These are phyloP conservation scores for Prunus padus DNA, from an alignment of 306 rosid genomes.

Conservation along the genomic window DNA sequence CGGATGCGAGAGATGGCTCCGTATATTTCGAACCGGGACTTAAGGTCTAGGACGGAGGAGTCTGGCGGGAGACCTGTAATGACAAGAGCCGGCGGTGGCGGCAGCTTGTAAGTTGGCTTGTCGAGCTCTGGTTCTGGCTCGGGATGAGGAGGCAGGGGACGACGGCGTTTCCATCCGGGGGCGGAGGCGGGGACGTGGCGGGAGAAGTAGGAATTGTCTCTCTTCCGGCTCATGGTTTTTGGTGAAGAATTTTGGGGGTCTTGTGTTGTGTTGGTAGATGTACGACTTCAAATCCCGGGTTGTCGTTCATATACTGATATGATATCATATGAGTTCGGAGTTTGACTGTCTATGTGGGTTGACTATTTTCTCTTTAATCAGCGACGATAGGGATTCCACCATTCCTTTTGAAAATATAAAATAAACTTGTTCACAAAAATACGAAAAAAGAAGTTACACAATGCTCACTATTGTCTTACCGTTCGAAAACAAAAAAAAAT, in stretches of 20 bases:
- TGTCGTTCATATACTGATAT: neutral
- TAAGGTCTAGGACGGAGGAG: constrained; percentile 89
- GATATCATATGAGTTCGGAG: neutral
- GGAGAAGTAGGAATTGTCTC: constrained; percentile 62
- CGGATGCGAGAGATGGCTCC: constrained; percentile 89
- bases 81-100: constrained; percentile 78
- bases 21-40: constrained; percentile 92
- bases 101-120: constrained; percentile 43
- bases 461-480: too few relatives aligned
- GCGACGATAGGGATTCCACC: too few relatives aligned
- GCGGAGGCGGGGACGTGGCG: constrained; percentile 40
- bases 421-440: too few relatives aligned
- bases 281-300: neutral
- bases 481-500: too few relatives aligned
- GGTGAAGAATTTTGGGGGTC: neutral
- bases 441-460: too few relatives aligned
- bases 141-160: constrained; percentile 24
- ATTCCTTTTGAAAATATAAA: too few relatives aligned
- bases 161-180: constrained; percentile 29
- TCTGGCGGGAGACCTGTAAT: constrained; percentile 63
- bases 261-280: neutral
- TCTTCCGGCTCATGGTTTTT: constrained; percentile 66
- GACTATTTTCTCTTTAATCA: neutral
- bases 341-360: neutral
- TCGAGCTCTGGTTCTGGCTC: constrained; percentile 27